These are phyloP conservation scores for Lasiosphaeria hispida DNA, from an alignment of 495 filamentous ascomycete species.

Conservation along the genomic window DNA sequence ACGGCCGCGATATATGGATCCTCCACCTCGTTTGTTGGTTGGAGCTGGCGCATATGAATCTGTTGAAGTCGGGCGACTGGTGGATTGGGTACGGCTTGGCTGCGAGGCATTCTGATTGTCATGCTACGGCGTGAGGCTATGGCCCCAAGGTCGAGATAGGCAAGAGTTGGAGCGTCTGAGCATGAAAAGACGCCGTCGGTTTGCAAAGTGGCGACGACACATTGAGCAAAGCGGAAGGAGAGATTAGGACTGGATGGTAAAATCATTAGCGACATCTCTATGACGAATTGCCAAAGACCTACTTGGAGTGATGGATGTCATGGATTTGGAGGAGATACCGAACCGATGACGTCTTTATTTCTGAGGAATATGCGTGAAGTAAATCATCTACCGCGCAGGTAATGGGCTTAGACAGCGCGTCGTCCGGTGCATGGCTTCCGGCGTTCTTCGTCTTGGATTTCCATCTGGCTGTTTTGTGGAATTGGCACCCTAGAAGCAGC, in stretches of 20 bases:
- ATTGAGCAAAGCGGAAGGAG: constrained; percentile 7
- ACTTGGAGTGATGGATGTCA: constrained; percentile 1
- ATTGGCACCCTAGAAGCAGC: constrained; percentile 8
- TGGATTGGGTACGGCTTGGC: not conserved
- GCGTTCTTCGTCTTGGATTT: constrained; percentile 5
- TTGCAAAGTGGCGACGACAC: not conserved
- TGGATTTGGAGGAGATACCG: constrained; percentile 1
- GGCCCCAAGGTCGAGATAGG: constrained; percentile 10
- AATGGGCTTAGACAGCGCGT: not conserved
- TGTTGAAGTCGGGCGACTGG: constrained; percentile 8
- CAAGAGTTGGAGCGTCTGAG: constrained; percentile 1
- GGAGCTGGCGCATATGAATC: not conserved
- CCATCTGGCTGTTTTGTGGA: constrained; percentile 4
- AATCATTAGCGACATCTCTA: constrained; percentile 4
- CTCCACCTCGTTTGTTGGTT: constrained; percentile 7
- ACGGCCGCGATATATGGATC: constrained; percentile 12
- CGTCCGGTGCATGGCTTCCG: constrained; percentile 1
- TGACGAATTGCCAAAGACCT: not conserved
- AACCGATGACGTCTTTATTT: constrained; percentile 3
- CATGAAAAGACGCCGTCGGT: constrained; percentile 7
- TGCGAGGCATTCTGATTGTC: constrained; percentile 1
- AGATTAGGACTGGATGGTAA: constrained; percentile 1
- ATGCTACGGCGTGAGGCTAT: constrained; percentile 25
- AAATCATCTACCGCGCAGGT: constrained; percentile 6
- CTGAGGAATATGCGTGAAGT: constrained; percentile 8